These are phyloP conservation scores for Liriodendron chinense DNA, from an alignment of 164 flowering plant genomes.

Conservation along the genomic window DNA sequence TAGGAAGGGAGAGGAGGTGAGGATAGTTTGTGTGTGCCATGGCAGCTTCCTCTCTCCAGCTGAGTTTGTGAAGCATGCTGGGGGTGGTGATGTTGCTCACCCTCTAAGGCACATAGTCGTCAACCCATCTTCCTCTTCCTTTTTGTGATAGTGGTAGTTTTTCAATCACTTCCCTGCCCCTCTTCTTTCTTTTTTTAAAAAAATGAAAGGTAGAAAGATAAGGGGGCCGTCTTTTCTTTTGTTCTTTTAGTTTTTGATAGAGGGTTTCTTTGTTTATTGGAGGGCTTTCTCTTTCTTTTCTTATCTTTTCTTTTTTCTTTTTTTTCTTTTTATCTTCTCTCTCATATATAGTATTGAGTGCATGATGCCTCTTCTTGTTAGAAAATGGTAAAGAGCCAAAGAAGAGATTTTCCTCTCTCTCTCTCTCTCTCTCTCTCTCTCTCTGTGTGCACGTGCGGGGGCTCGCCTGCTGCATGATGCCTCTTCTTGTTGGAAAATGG, in stretches of 20 bases:
- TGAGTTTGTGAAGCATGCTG: slow-evolving; percentile 86
- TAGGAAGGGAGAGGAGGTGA: slow-evolving; percentile 70
- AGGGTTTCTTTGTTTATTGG: neutral
- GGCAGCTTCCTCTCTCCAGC: slow-evolving; percentile 77
- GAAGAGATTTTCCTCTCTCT: neutral
- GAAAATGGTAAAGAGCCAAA: slow-evolving; percentile 1
- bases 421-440: too few species aligned
- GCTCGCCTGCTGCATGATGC: neutral
- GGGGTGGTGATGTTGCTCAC: slow-evolving; percentile 70
- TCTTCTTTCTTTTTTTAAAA: neutral
- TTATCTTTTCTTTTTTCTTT: neutral
- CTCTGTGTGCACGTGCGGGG: too few species aligned
- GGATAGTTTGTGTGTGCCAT: slow-evolving; percentile 87
- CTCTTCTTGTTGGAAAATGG: neutral
- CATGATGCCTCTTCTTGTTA: neutral
- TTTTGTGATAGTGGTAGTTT: slow-evolving; percentile 18
- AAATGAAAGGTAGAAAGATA: neutral
- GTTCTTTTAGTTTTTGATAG: neutral
- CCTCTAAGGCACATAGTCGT: slow-evolving; percentile 83
- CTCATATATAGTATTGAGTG: neutral
- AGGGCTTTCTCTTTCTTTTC: neutral
- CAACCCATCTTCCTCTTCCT: slow-evolving; percentile 34
- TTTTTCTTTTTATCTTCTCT: neutral
- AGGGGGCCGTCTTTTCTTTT: neutral
- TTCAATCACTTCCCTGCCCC: neutral